These are phyloP conservation scores for Monosporascus sp. DNA, from an alignment of 2,329 filamentous ascomycete species.

Conservation along the genomic window DNA sequence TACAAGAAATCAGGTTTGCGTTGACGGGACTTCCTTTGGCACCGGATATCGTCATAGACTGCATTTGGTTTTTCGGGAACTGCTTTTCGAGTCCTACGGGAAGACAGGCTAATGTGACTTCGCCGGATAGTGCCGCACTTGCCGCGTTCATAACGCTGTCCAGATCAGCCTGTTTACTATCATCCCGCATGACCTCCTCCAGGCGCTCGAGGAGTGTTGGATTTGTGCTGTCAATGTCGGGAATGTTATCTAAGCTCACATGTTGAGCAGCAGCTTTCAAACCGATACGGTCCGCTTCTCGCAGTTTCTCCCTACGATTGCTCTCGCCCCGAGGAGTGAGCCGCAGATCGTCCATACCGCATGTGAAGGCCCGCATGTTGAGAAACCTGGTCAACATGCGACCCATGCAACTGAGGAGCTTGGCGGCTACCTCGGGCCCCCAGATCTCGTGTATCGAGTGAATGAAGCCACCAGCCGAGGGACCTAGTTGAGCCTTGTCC, in stretches of 20 bases:
- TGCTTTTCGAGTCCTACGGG: slow-evolving; percentile 80
- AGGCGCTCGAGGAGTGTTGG: slow-evolving; percentile 71
- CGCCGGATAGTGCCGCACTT: slow-evolving; percentile 67
- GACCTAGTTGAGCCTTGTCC: slow-evolving; percentile 93
- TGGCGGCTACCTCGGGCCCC: slow-evolving; percentile 80
- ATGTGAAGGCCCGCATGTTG: slow-evolving; percentile 92
- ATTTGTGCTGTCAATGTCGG: slow-evolving; percentile 53
- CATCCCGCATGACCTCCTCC: slow-evolving; percentile 86
- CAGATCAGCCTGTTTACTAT: slow-evolving; percentile 84
- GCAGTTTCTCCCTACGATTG: slow-evolving; percentile 62
- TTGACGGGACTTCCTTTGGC: slow-evolving; percentile 93
- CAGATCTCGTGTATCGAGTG: slow-evolving; percentile 93
- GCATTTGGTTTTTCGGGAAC: slow-evolving; percentile 98
- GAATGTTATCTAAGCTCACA: slow-evolving; percentile 68
- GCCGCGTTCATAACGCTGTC: slow-evolving; percentile 78
- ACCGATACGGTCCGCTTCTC: slow-evolving; percentile 64
- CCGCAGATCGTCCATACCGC: slow-evolving; percentile 92
- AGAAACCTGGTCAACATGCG: slow-evolving; percentile 84
- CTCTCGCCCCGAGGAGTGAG: slow-evolving; percentile 77
- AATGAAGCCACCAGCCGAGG: slow-evolving; percentile 78
- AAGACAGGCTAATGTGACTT: slow-evolving; percentile 73
- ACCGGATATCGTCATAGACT: slow-evolving; percentile 95
- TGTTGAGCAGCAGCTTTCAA: slow-evolving; percentile 80
- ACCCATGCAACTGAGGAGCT: slow-evolving; percentile 82
- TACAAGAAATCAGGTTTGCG: slow-evolving; percentile 95